A percentile compares a stretch with the other conserved stretches of the same genome.
Evolutionary conservation across 1,284 basidiomycete genomes (phyloP).

Genomic region (Moesziomyces aphidis): DNA sequence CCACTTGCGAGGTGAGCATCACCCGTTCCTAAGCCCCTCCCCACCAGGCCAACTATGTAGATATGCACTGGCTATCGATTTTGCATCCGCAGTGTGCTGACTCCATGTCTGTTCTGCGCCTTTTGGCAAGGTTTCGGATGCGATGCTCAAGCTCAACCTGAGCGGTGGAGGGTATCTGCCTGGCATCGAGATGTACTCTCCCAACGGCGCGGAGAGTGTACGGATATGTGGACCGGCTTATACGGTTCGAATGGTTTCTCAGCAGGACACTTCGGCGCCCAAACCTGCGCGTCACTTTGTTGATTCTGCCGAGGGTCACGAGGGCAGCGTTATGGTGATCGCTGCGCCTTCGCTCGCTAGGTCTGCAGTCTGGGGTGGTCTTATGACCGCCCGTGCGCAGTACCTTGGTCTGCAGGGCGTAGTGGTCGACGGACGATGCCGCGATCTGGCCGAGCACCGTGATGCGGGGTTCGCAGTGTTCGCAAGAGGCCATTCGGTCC

Average conservation of each 20-base stretch:
- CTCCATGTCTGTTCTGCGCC: not conserved
- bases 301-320: slow-evolving; percentile 78
- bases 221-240: slow-evolving; percentile 80
- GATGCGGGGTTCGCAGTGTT: slow-evolving; percentile 73
- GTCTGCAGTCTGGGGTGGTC: slow-evolving; percentile 90
- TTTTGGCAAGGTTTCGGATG: slow-evolving; percentile 80
- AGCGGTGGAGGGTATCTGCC: slow-evolving; percentile 83
- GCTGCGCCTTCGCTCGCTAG: slow-evolving; percentile 80
- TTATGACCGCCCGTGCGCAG: slow-evolving; percentile 87
- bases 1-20: slow-evolving; percentile 53
- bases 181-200: slow-evolving; percentile 78
- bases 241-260: slow-evolving; percentile 86
- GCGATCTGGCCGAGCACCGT: slow-evolving; percentile 83
- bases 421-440: slow-evolving; percentile 81
- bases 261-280: slow-evolving; percentile 75
- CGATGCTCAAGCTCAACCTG: slow-evolving; percentile 83
- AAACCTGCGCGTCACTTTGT: slow-evolving; percentile 83
- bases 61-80: not conserved
- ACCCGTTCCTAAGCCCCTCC: slow-evolving; percentile 17
- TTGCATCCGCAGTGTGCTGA: slow-evolving; percentile 5
- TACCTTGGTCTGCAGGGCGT: slow-evolving; percentile 78
- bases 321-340: slow-evolving; percentile 77
- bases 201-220: slow-evolving; percentile 54
- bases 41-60: not conserved
- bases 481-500: slow-evolving; percentile 81